Evolutionary conservation across 2,329 filamentous ascomycete species (phyloP), one percentile per base, ranked within the genome.

Genomic region (Arthrobotrys iridis): DNA sequence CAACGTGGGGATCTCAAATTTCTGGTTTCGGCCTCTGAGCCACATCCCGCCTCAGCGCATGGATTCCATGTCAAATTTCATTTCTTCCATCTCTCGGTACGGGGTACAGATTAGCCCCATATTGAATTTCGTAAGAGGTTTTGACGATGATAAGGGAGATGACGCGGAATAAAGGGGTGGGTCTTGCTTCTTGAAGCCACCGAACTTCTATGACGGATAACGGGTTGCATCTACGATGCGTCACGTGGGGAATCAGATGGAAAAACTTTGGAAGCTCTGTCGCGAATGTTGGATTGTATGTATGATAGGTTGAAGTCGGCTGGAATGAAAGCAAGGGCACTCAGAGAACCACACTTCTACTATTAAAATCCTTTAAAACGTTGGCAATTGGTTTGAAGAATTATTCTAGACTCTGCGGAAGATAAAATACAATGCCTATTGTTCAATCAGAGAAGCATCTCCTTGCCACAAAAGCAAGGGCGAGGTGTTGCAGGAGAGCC

Each of bases 61-160:
- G 33, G 45, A 52, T 45, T 62, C 58, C 58, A 62, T 62, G 58
- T 62, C 41, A 62, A 48, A 48, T 4, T 45, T 62, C 45, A 65
- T 65, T 52, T 65, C 60, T 37, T 20, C 28, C 1, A 37, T 24
- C 22, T 55, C 50, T 55, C 50, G 50, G 50, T 55, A 55, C 30
- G 30, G 50, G 30, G 50, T 55, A 55, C 30, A 20, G 50, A 18
- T 18, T 35, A 10, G 11, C 28, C 37, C 28, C 50, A 37, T 30
- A 55, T 35, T 35, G 30, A 24, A 55, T 55, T 37, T 55, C 50
- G 50, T 55, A 55, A 55, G 30, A 55, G 48, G n/a, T 35, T 55
- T 55, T 55, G 48, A 30, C 28, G 48, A 55, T 55, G 48, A 55
- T 55, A 55, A 55, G 50, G 18, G 50, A 55, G 18, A 55, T 55